Evolutionary conservation across 768 basidiomycete genomes (phyloP).

Genomic region (Russula foetens): DNA sequence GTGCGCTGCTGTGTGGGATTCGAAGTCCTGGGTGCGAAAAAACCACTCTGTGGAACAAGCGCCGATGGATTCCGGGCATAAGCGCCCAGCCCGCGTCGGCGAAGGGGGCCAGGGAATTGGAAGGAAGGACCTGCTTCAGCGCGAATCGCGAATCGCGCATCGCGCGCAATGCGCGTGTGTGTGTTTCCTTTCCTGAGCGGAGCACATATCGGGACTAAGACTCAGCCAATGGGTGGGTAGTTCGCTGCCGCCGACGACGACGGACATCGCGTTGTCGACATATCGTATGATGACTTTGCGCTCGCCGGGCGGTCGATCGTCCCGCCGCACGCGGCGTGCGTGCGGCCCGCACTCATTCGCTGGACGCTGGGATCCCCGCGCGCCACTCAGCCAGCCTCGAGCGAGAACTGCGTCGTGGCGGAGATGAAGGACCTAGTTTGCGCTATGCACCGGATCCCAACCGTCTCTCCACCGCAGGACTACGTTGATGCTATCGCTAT

Average conservation of each 20-base stretch:
- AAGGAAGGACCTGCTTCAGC: slow-evolving; percentile 64
- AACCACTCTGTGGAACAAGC: not conserved
- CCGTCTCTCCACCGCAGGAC: not conserved
- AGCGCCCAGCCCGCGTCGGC: not conserved
- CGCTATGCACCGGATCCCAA: slow-evolving; percentile 34
- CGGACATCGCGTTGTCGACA: slow-evolving; percentile 71
- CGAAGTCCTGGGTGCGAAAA: not conserved
- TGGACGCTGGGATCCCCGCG: slow-evolving; percentile 70
- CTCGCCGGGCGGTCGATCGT: slow-evolving; percentile 69
- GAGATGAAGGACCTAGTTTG: slow-evolving; percentile 65
- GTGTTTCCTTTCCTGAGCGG: not conserved
- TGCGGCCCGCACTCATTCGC: slow-evolving; percentile 66
- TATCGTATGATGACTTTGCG: slow-evolving; percentile 86
- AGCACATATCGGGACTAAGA: not conserved
- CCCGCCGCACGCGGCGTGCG: slow-evolving; percentile 69
- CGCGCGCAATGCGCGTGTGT: slow-evolving; percentile 48
- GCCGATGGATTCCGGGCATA: not conserved
- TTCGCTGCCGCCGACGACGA: slow-evolving; percentile 70
- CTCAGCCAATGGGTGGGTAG: too few species aligned
- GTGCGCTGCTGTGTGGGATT: not conserved
- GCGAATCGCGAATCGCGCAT: slow-evolving; percentile 66
- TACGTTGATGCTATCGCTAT: slow-evolving; percentile 24
- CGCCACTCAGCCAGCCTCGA: slow-evolving; percentile 53
- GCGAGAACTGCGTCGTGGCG: slow-evolving; percentile 82
- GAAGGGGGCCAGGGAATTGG: too few species aligned